phyloP scores from a whole-genome alignment of 371 early-diverging fungal genomes.

The Rhizomucor miehei region DNA sequence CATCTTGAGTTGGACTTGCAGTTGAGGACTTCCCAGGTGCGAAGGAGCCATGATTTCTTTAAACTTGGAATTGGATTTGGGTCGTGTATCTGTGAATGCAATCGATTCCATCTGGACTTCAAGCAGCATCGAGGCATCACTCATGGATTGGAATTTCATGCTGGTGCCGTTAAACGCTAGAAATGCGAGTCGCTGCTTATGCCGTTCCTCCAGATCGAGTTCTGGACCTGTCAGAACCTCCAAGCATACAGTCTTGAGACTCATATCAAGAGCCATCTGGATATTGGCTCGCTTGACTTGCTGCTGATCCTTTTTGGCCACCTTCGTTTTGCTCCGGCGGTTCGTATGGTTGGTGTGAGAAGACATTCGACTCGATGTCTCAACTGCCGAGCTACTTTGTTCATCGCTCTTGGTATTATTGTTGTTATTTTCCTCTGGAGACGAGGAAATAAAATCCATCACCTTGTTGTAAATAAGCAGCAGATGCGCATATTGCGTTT shows the following conservation, averaged over 20 bases:
- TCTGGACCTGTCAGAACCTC: slow-evolving; percentile 61
- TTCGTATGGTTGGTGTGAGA: not conserved
- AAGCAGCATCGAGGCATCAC: slow-evolving; percentile 66
- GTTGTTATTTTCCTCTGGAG: slow-evolving; percentile 13
- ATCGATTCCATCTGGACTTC: slow-evolving; percentile 75
- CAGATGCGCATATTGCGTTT: slow-evolving; percentile 76
- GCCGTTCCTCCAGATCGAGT: slow-evolving; percentile 15
- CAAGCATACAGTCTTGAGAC: slow-evolving; percentile 22
- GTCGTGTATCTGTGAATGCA: slow-evolving; percentile 78
- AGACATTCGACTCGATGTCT: not conserved
- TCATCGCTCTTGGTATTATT: not conserved
- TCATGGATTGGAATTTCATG: slow-evolving; percentile 63
- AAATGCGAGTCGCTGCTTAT: slow-evolving; percentile 36
- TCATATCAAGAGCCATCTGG: slow-evolving; percentile 20
- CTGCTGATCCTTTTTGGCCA: not conserved
- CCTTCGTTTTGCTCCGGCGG: not conserved
- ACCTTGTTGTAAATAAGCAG: slow-evolving; percentile 62
- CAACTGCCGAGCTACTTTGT: not conserved
- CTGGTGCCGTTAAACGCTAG: slow-evolving; percentile 54
- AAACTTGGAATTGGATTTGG: slow-evolving; percentile 71
- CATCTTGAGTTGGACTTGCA: slow-evolving; percentile 46
- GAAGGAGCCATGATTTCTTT: slow-evolving; percentile 79
- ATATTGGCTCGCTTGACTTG: not conserved
- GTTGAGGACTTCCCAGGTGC: slow-evolving; percentile 66
- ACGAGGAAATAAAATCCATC: slow-evolving; percentile 52